phyloP scores from a whole-genome alignment of 441 rosid genomes.

The Isatis lusitanica region DNA sequence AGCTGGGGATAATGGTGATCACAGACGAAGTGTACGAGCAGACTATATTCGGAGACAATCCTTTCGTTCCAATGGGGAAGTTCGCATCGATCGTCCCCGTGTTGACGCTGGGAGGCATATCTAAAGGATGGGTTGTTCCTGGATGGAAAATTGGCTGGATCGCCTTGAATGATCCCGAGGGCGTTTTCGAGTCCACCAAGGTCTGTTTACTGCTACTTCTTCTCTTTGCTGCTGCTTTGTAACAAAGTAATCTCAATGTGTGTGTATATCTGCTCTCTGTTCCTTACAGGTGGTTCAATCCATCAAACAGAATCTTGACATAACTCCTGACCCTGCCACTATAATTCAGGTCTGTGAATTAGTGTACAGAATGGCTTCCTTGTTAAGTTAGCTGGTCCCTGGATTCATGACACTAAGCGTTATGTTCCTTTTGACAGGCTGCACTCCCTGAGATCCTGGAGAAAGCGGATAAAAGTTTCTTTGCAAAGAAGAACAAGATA shows the following conservation, averaged over 20 bases:
- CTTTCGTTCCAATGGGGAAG: conserved; percentile 52
- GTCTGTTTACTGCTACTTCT: conserved; percentile 26
- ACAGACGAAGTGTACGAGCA: conserved; percentile 58
- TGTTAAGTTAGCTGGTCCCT: not conserved
- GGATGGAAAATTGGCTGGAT: conserved; percentile 68
- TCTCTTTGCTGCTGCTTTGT: not conserved
- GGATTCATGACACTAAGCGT: not conserved
- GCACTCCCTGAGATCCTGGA: conserved; percentile 67
- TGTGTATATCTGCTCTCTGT: not conserved
- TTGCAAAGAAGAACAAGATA: conserved; percentile 39
- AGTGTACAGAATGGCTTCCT: not conserved
- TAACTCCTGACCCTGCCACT: conserved; percentile 58
- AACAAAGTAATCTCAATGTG: not conserved
- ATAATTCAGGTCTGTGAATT: conserved; percentile 57
- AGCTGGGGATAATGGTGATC: conserved; percentile 59
- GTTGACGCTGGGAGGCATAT: conserved; percentile 52
- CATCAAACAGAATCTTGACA: conserved; percentile 40
- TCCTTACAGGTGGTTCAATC: conserved; percentile 46
- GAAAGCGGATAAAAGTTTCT: conserved; percentile 62
- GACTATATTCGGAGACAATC: conserved; percentile 44
- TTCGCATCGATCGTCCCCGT: conserved; percentile 57
- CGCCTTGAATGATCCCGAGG: conserved; percentile 46
- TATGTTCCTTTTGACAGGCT: conserved; percentile 45
- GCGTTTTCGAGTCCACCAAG: conserved; percentile 43
- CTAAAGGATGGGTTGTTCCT: conserved; percentile 67